phyloP scores from a whole-genome alignment of 495 filamentous ascomycete genomes.

The Parathielavia hyrcaniae region DNA sequence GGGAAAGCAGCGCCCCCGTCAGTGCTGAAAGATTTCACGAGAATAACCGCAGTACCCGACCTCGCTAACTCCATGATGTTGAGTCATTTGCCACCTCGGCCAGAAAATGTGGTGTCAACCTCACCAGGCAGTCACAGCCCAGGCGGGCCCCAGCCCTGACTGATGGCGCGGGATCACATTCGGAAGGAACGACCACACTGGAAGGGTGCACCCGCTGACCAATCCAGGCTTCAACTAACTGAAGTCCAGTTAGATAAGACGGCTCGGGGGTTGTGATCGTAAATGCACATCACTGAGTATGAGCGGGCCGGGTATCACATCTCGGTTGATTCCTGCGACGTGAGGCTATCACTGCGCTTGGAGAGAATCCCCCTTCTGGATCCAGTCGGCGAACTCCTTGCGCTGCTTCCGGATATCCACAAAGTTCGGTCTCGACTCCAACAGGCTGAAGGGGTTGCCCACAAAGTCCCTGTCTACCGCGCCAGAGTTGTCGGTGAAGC shows the following conservation, averaged over 20 bases:
- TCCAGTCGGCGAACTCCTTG: conserved; percentile 71
- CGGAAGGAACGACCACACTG: neutral
- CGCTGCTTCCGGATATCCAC: conserved; percentile 59
- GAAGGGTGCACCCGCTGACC: too few relatives aligned
- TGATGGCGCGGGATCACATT: neutral
- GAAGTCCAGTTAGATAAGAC: neutral
- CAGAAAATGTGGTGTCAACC: too few relatives aligned
- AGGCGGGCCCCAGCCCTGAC: neutral
- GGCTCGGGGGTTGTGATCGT: too few relatives aligned
- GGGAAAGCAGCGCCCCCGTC: too few relatives aligned
- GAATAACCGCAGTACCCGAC: too few relatives aligned
- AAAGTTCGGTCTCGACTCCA: conserved; percentile 45
- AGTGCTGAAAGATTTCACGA: too few relatives aligned
- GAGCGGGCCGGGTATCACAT: neutral
- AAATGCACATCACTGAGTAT: neutral
- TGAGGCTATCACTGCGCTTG: conserved; percentile 8
- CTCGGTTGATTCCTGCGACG: neutral
- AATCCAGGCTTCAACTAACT: neutral
- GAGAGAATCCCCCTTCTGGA: conserved; percentile 34
- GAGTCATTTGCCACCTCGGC: too few relatives aligned
- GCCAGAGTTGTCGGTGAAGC: conserved; percentile 66
- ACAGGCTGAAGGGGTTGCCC: conserved; percentile 45
- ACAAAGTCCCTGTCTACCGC: conserved; percentile 45
- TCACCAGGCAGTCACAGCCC: neutral
- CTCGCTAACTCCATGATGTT: too few relatives aligned